Base-by-base conservation (phyloP, 179 eudicot species). In the Nepenthes alata region DNA sequence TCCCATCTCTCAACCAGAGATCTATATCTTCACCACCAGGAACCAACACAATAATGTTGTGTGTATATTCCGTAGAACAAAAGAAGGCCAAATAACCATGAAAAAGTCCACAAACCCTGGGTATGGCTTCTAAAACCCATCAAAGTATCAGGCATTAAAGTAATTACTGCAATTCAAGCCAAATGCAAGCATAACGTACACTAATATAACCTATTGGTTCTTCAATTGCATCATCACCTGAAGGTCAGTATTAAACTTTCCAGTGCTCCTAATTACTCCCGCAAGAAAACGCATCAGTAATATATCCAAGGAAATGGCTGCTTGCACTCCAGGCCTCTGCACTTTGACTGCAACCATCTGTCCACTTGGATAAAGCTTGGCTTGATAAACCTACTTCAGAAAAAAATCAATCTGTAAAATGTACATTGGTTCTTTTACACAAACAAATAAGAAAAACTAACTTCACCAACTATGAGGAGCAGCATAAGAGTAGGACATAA, bases 271-370 rank as follows among this genome's bases (percentile, higher is more conserved):
- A 56, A 89, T 57, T 48, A 89, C 13, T 36, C 96, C 95, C 9
- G 86, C 93, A 72, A 85, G 75, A 71, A 75, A 84, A 57, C 95
- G 91, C 78, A 93, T 76, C 66, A 93, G 83, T 66, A 84, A 77
- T 72, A 85, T 86, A 79, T 93, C 98, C 77, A 93, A 69, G 35
- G 98, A 76, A 69, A 93, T 89, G 66, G 95, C 96, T 55, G 96
- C 96, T 77, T 83, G 86, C 65, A 93, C 95, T 70, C 98, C 98
- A 57, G 98, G 98, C 58, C 98, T 80, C 70, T 93, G 98, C 62
- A 93, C 98, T 74, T 93, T 93, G 65, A 93, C 84, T 57, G 98
- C 98, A 70, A 93, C 95, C 51, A 93, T 36, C 69, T 81, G 71
- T 63, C 96, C 87, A 62, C 63, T 80, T 53, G 72, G 44, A 45